phyloP scores from a whole-genome alignment of 192 early-diverging fungal genomes.

The Rhizophagus clarus region DNA sequence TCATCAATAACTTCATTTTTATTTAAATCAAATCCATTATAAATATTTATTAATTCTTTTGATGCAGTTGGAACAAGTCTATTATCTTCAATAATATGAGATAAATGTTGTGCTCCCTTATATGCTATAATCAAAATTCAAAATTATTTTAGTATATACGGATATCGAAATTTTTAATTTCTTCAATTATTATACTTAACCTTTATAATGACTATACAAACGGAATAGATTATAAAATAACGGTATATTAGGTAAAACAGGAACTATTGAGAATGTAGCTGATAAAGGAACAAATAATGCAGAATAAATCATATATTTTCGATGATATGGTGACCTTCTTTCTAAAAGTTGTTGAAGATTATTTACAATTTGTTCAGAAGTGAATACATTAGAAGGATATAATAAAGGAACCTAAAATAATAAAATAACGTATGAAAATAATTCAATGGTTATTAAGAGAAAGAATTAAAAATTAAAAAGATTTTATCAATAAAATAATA shows the following conservation, averaged over 20 bases:
- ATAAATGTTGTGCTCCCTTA: constrained; percentile 33
- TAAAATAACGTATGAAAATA: background rate
- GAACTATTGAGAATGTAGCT: constrained; percentile 69
- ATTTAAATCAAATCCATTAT: constrained; percentile 22
- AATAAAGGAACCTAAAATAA: constrained; percentile 44
- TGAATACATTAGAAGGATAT: constrained; percentile 53
- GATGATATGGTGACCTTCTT: constrained; percentile 64
- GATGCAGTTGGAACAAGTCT: background rate
- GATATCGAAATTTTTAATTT: background rate
- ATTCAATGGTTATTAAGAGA: background rate
- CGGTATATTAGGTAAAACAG: constrained; percentile 76
- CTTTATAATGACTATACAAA: constrained; percentile 82
- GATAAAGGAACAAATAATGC: constrained; percentile 69
- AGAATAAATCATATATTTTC: constrained; percentile 70
- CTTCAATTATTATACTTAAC: constrained; percentile 31
- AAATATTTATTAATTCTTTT: constrained; percentile 14
- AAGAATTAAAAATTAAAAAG: background rate
- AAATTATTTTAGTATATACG: background rate
- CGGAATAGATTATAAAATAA: constrained; percentile 80
- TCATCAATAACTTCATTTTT: constrained; percentile 13
- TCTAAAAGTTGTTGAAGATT: constrained; percentile 52
- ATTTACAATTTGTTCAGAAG: constrained; percentile 39
- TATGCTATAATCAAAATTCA: constrained; percentile 9
- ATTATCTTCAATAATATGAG: constrained; percentile 4
- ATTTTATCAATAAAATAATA: too few relatives aligned